These are phyloP conservation scores for Hordeum vulgare DNA, from an alignment of 176 grass and related monocot species.

Conservation along the genomic window MorexV3_pseudomolecules_assembly NC_058521.1:478810592-478811091, in stretches of 20 bases:
- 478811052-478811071: neutral
- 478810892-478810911: neutral
- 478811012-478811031: neutral
- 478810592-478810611: constrained; percentile 1
- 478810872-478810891: neutral
- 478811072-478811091: neutral
- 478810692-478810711: neutral
- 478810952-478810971: constrained; percentile 3
- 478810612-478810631: neutral
- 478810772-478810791: neutral
- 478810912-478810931: neutral
- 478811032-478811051: neutral
- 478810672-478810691: neutral
- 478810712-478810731: neutral
- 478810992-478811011: constrained; percentile 3
- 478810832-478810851: neutral
- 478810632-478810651: neutral
- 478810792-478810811: neutral
- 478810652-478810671: neutral
- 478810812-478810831: neutral
- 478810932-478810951: neutral
- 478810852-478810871: neutral
- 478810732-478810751: neutral
- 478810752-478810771: neutral
- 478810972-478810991: neutral